Evolutionary conservation across 768 basidiomycete species (phyloP), one percentile per base, ranked within the genome.

Genomic region (Cystobasidium tubakii): DNA sequence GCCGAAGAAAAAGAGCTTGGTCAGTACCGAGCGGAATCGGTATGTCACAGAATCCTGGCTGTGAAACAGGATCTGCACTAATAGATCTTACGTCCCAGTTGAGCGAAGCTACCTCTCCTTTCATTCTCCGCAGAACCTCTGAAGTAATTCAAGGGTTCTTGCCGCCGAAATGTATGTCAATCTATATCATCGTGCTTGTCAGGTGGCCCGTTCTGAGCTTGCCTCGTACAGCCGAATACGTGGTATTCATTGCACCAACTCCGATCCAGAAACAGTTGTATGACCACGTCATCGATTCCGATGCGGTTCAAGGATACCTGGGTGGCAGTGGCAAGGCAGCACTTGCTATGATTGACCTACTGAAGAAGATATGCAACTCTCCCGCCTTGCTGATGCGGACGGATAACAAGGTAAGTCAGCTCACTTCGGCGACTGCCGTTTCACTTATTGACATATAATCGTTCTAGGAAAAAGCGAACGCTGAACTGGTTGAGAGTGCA

Each of bases 231-330:
- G 95, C 90, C 79, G 96, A 99, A 87, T 97, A 95, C 79, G 90
- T 95, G n/a, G 88, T 98, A n/a, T 98, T 98, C 80, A 85, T 96
- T 34, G 88, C 88, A 4, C 95, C 96, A 0, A 93, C 92, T 0
- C 62, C 82, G n/a, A 82, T 96, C 21, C 95, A 99, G 77, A 81
- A 90, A 6, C 83, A 86, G 15, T 88, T 98, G 78, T 92, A 93
- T 78, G 82, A 84, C 12, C 87, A 85, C 53, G 87, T 97, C 13
- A 85, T 99, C 7, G 84, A 87, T 33, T 87, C 88, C 0, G 86
- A 88, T 64, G 86, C 86, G 31, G 86, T 88, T 74, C 84, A 85
- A 62, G 82, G 94, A 6, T 85, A 89, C 31, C 85, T 88, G 76
- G 86, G 87, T 63, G 87, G 87, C 0, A 90, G 88, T 0, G 88